Base-by-base conservation (phyloP, 139 green algal species). In the Coelastrella sp. region DNA sequence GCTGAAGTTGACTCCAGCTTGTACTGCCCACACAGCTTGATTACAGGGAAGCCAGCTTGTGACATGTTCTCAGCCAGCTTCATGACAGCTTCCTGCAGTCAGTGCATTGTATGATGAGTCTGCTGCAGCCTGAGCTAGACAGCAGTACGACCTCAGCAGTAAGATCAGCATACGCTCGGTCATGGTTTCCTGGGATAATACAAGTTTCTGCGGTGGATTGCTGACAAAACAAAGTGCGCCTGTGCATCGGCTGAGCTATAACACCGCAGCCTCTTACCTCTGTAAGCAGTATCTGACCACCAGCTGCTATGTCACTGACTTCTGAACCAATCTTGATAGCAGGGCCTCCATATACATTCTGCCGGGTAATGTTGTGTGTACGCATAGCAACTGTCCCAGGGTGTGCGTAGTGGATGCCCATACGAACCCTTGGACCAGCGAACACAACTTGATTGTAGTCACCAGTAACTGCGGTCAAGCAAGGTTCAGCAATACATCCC, bases 361-460 rank as follows among this genome's bases (percentile, higher is more conserved):
- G 94, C 81, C 96, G 95, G 22, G 96, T 98, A 13, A 97, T 88
- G 20, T 92, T 83, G 90, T 98, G 96, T 83, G 96, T 82, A 13
- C 95, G 91, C 84, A 88, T 92, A n/a, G 93, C 94, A 13, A 98
- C 92, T 5, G 94, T 96, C 73, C 95, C 96, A 68, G 96, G 92
- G 3, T 80, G 85, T 8, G 96, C 96, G 93, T 94, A 98, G 93
- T 98, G 97, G 20, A 98, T 91, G 61, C 95, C 96, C 96, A 98
- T 98, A 65, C 97, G 95, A 71, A 98, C 93, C 22, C 96, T 95
- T 0, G 96, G 97, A 3, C 97, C 97, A 75, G 60, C 22, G 71
- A 91, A 88, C 20, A 88, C 32, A 14, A 81, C 10, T 19, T 60
- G 23, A 58, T 59, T 16, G 20, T 59, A 81, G 75, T 58, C 75